Conservation (phyloP, 2,329 filamentous ascomycete species). For the Phialemonium atrogriseum region DNA sequence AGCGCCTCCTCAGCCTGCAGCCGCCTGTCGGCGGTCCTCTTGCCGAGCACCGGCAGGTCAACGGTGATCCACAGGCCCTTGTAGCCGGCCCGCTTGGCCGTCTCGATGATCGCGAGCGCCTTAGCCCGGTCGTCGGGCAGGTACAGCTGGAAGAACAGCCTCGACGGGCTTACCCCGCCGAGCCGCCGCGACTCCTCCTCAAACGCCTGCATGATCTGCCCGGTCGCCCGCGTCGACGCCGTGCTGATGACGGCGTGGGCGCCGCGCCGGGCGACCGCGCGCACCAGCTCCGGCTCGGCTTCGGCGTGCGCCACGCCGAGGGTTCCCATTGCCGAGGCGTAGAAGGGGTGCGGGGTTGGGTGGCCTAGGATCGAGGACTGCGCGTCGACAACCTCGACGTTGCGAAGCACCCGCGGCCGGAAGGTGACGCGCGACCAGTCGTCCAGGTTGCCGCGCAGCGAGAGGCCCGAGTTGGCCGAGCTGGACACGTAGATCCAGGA, state of each 20-base stretch:
- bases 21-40: conserved; percentile 13
- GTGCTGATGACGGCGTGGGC: conserved; percentile 9
- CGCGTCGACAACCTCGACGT: conserved; percentile 15
- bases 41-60: conserved; percentile 24
- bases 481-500: conserved; percentile 27
- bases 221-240: conserved; percentile 2
- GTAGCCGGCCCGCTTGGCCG: conserved; percentile 5
- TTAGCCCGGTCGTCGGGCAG: conserved; percentile 1
- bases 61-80: conserved; percentile 14
- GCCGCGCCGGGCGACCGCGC: conserved; percentile 1
- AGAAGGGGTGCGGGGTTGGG: conserved; percentile 3
- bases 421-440: conserved; percentile 17
- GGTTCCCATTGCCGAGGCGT: conserved; percentile 2
- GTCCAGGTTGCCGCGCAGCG: conserved; percentile 19
- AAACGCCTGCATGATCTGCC: conserved; percentile 4
- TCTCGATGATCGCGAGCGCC: conserved; percentile 2
- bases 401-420: conserved; percentile 23
- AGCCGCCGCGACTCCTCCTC: conserved; percentile 1
- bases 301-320: conserved; percentile 3
- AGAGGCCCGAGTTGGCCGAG: conserved; percentile 19
- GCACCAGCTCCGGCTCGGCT: conserved; percentile 3
- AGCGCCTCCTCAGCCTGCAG: conserved; percentile 10
- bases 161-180: conserved; percentile 6
- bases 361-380: conserved; percentile 17
- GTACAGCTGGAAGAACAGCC: conserved; percentile 7